Evolutionary conservation across 371 early-diverging fungal species (phyloP), one percentile per base, ranked within the genome.

Genomic region (Apophysomyces elegans): DNA sequence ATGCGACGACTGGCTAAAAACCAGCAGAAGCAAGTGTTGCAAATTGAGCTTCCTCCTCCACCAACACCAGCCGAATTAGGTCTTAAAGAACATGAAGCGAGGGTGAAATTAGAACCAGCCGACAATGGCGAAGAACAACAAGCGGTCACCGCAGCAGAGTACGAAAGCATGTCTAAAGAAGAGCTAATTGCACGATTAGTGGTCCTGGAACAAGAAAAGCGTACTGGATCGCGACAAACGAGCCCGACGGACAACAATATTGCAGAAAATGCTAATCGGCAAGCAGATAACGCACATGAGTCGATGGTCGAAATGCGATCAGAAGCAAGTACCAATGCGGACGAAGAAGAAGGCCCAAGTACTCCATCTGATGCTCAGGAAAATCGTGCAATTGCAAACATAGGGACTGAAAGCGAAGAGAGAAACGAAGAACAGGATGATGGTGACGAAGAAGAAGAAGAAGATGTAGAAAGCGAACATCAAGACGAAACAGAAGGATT

Each of bases 51-150:
- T 18, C 77, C 76, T 4, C 76, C 76, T 8, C 74, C 71, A 36
- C 80, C 80, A 1, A 76, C 79, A 36, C 76, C 76, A 36, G 74
- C 74, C 9, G 79, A 79, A 54, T 56, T 79, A 13, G 76, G 76
- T 0, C 61, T 75, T 1, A 45, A 70, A 37, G 46, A 57, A 21
- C 35, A 16, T 47, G n/a, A 47, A n/a, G 47, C 47, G 7, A 11
- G 21, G 18, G 47, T 47, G 13, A 47, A 47, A 47, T 14, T 47
- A 7, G 47, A 47, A 18, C n/a, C 13, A n/a, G 16, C 14, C n/a
- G 47, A 47, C 16, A 7, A n/a, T n/a, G 2, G 7, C 7, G 18
- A 47, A n/a, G 47, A 47, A n/a, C 7, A 7, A 7, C 11, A 7
- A 18, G 18, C n/a, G 13, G 62, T 62, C 18, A 50, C 62, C 7